phyloP scores from a whole-genome alignment of 139 green algal genomes.

The Coelastrella sp. region DNA sequence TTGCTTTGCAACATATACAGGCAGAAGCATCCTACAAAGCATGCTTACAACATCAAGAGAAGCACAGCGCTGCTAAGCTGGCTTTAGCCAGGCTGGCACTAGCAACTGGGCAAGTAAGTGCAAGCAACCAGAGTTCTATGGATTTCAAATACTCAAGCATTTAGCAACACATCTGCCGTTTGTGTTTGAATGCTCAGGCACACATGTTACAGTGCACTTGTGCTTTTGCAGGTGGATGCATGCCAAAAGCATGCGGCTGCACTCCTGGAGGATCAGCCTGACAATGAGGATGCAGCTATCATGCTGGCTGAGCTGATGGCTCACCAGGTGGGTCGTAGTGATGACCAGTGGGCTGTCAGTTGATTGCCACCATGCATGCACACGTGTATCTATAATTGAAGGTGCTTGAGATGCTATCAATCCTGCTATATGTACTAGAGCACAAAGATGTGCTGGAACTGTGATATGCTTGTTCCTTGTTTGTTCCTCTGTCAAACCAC shows the following conservation, averaged over 20 bases:
- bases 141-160: neutral
- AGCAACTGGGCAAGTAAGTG: conserved; percentile 65
- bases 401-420: too few relatives aligned
- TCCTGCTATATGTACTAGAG: too few relatives aligned
- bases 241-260: conserved; percentile 64
- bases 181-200: neutral
- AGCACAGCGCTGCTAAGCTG: conserved; percentile 61
- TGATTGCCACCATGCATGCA: too few relatives aligned
- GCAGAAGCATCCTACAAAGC: conserved; percentile 69
- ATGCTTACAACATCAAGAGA: conserved; percentile 59
- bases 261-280: conserved; percentile 75
- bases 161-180: too few relatives aligned
- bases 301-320: conserved; percentile 89
- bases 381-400: too few relatives aligned
- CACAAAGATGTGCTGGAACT: too few relatives aligned
- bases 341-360: too few relatives aligned
- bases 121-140: neutral
- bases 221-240: conserved; percentile 15
- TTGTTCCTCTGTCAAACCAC: too few relatives aligned
- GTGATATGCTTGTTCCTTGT: too few relatives aligned
- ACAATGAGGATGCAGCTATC: conserved; percentile 78
- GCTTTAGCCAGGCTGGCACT: conserved; percentile 72
- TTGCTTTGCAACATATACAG: too few relatives aligned
- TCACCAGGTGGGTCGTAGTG: conserved; percentile 65
- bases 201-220: neutral